Evolutionary conservation across 495 filamentous ascomycete species (phyloP), one percentile per base, ranked within the genome.

Genomic region (Hypoxylon fragiforme): DNA sequence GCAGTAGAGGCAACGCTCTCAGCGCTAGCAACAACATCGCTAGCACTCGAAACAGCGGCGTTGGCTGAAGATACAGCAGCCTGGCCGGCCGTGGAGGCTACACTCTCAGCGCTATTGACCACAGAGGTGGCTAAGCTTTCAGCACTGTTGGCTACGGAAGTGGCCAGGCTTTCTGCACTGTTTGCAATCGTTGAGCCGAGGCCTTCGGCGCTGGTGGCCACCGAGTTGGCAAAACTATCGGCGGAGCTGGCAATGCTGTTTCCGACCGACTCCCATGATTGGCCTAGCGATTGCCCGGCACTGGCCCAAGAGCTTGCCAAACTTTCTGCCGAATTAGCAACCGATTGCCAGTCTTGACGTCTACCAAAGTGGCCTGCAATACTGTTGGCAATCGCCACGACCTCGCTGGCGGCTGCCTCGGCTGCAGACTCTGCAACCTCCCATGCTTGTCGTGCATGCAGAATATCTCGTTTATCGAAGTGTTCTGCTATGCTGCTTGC

Each of bases 281-380:
- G 28, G 13, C 50, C 57, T n/a, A 61, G 15, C 21, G 57, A 55
- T 12, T 50, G 41, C 2, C 57, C 57, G 18, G 51, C 57, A 16
- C 42, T 51, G 5, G 19, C 41, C 45, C 47, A 47, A 16, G 57
- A 61, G 37, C 36, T 61, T 7, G 57, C 57, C 4, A 61, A 24
- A 13, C 57, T 61, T 15, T 56, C 46, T 16, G 57, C 57, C 5
- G 57, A 61, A 37, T 22, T 39, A 7, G 41, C 57, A 6, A 51
- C 42, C 0, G 57, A 55, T n/a, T 55, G 50, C 57, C 57, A 61
- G 42, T 61, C 46, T 41, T 61, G 57, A 14, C 57, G 57, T 11
- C 24, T 39, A 19, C 37, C 41, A 5, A 55, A 44, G n/a, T 46
- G 14, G 19, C 37, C 40, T 3, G 46, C 54, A 47, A 50, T 45